phyloP scores from a whole-genome alignment of 2,329 filamentous ascomycete species.

The Penicillium sumatraense region DNA sequence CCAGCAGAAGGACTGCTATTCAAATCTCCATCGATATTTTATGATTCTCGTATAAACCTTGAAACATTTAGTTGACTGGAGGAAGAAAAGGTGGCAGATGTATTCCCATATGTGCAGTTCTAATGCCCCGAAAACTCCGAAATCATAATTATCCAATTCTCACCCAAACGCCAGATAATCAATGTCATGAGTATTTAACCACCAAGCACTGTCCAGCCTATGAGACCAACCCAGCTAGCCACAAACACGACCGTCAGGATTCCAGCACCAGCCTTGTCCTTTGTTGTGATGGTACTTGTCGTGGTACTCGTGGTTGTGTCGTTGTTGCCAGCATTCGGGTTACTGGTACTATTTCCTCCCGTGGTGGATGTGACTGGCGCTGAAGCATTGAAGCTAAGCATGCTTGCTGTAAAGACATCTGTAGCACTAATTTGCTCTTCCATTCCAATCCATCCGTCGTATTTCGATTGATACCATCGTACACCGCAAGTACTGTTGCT shows the following conservation, averaged over 20 bases:
- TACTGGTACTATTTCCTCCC: conserved; percentile 60
- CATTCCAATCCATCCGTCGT: conserved; percentile 64
- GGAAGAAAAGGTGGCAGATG: not conserved
- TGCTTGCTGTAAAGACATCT: conserved; percentile 64
- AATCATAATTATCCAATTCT: not conserved
- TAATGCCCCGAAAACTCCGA: not conserved
- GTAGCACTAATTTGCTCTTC: conserved; percentile 72
- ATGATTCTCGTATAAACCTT: no score
- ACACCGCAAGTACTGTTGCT: conserved; percentile 64
- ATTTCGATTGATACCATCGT: conserved; percentile 61
- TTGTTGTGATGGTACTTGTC: conserved; percentile 28
- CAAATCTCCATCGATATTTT: no score
- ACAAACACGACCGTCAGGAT: conserved; percentile 42
- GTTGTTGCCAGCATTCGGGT: conserved; percentile 41
- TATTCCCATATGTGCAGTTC: not conserved
- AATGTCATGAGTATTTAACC: conserved; percentile 8
- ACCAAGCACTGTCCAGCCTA: conserved; percentile 40
- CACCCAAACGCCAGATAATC: not conserved
- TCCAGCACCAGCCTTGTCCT: conserved; percentile 43
- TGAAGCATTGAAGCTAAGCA: conserved; percentile 53
- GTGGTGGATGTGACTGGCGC: conserved; percentile 48
- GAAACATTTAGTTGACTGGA: no score
- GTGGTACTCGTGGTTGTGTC: conserved; percentile 6
- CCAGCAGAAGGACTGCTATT: no score
- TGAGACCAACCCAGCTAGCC: conserved; percentile 32